Conservation (phyloP, 1,284 basidiomycete genomes). For the Irpex sp. region DNA sequence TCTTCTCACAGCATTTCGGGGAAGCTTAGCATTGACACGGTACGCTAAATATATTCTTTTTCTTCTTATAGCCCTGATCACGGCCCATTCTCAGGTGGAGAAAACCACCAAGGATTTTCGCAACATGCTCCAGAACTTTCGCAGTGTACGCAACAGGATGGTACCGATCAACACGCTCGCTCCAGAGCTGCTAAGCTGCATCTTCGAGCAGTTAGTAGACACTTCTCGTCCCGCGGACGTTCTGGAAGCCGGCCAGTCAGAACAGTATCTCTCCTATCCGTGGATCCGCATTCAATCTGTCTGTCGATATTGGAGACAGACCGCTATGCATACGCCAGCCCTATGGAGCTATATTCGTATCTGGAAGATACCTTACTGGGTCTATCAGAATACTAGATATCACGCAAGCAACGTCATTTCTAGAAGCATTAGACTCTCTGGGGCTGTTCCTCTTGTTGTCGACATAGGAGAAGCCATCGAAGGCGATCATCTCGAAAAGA, state of each 20-base stretch:
- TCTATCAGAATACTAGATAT: neutral
- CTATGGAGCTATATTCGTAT: neutral
- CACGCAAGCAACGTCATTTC: neutral
- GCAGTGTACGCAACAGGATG: neutral
- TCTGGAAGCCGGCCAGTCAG: neutral
- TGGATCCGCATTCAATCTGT: neutral
- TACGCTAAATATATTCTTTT: too few relatives aligned
- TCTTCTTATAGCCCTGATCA: too few relatives aligned
- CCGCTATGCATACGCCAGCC: neutral
- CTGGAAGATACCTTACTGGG: neutral
- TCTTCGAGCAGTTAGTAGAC: neutral
- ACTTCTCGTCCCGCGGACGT: neutral
- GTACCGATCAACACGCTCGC: neutral
- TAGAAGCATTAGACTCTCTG: neutral
- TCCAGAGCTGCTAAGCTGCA: neutral
- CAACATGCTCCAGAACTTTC: neutral
- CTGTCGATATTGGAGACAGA: neutral
- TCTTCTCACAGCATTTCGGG: too few relatives aligned
- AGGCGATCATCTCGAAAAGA: too few relatives aligned
- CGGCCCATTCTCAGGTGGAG: too few relatives aligned
- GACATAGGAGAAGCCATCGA: too few relatives aligned
- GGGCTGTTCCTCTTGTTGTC: neutral
- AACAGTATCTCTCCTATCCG: neutral
- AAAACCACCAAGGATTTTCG: too few relatives aligned
- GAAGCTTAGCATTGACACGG: too few relatives aligned